Percentiles rank a stretch among this genome's conserved stretches.
These are phyloP conservation scores for Ceratobasidium papillatum DNA, from an alignment of 1,284 basidiomycete genomes.

Conservation along the genomic window DNA sequence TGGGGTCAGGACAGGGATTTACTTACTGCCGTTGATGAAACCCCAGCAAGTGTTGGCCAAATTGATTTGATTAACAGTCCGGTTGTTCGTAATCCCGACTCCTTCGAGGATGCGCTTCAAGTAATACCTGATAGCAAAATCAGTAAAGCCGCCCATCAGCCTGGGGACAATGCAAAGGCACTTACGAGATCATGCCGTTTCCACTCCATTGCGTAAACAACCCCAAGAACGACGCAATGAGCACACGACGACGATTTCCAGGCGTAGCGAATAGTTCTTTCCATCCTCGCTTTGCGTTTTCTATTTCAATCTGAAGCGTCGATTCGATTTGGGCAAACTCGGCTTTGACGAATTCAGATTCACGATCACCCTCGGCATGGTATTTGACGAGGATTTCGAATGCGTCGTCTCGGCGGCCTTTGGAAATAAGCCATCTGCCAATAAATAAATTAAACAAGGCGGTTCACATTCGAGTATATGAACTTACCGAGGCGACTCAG, in stretches of 20 bases:
- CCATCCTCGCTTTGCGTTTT: slow-evolving; percentile 58
- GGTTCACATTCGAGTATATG: neutral
- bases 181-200: slow-evolving; percentile 63
- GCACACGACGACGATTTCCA: slow-evolving; percentile 61
- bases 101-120: slow-evolving; percentile 59
- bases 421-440: slow-evolving; percentile 62
- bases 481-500: slow-evolving; percentile 63
- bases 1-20: neutral
- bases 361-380: slow-evolving; percentile 60
- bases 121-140: slow-evolving; percentile 55
- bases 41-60: slow-evolving; percentile 64
- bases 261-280: slow-evolving; percentile 56
- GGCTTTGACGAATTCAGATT: slow-evolving; percentile 59
- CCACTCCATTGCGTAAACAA: slow-evolving; percentile 64
- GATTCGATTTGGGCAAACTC: slow-evolving; percentile 65
- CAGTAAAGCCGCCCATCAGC: neutral
- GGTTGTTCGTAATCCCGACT: slow-evolving; percentile 59
- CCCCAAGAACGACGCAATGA: slow-evolving; percentile 59
- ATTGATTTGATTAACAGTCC: slow-evolving; percentile 64
- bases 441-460: neutral
- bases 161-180: slow-evolving; percentile 19
- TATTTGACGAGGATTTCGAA: slow-evolving; percentile 60
- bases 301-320: slow-evolving; percentile 59
- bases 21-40: slow-evolving; percentile 59
- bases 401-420: slow-evolving; percentile 61